Conservation (phyloP, 352 stramenopile genomes). For the Pythium graminicola region DNA sequence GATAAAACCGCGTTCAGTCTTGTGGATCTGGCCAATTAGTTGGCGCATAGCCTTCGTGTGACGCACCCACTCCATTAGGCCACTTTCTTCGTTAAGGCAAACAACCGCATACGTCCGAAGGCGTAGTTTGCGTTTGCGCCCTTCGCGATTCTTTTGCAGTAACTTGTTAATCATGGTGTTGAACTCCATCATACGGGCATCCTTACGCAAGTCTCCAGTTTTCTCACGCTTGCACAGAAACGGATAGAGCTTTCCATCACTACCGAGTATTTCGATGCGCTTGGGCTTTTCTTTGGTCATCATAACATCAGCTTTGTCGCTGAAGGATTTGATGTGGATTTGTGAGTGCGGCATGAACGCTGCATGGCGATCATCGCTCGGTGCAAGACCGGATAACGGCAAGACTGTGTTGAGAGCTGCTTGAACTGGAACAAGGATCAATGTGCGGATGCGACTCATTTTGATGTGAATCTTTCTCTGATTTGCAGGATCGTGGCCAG, state of each 20-base stretch:
- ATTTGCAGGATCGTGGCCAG: slow-evolving; percentile 78
- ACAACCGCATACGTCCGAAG: slow-evolving; percentile 98
- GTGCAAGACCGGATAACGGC: slow-evolving; percentile 53
- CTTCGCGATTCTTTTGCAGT: slow-evolving; percentile 88
- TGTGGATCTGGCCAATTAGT: slow-evolving; percentile 82
- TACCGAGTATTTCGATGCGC: slow-evolving; percentile 88
- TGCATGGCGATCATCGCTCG: slow-evolving; percentile 39
- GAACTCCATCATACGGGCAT: slow-evolving; percentile 99
- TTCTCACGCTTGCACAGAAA: slow-evolving; percentile 97
- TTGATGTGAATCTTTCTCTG: slow-evolving; percentile 81
- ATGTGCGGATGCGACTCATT: slow-evolving; percentile 54
- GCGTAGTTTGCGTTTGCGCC: slow-evolving; percentile 87
- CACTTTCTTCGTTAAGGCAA: slow-evolving; percentile 98
- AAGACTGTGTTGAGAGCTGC: slow-evolving; percentile 67
- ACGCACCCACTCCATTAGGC: slow-evolving; percentile 99
- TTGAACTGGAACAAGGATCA: slow-evolving; percentile 80
- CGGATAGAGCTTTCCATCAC: slow-evolving; percentile 66
- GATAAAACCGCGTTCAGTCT: slow-evolving; percentile 81
- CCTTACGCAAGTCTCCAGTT: slow-evolving; percentile 98
- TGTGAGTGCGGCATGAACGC: slow-evolving; percentile 64
- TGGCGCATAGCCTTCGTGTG: slow-evolving; percentile 94
- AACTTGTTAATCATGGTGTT: slow-evolving; percentile 99
- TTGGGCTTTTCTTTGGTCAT: slow-evolving; percentile 99
- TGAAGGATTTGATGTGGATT: slow-evolving; percentile 86
- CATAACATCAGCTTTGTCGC: slow-evolving; percentile 94